These are phyloP conservation scores for Rubia balearica DNA, from an alignment of 305 asterid genomes.

Conservation along the genomic window DNA sequence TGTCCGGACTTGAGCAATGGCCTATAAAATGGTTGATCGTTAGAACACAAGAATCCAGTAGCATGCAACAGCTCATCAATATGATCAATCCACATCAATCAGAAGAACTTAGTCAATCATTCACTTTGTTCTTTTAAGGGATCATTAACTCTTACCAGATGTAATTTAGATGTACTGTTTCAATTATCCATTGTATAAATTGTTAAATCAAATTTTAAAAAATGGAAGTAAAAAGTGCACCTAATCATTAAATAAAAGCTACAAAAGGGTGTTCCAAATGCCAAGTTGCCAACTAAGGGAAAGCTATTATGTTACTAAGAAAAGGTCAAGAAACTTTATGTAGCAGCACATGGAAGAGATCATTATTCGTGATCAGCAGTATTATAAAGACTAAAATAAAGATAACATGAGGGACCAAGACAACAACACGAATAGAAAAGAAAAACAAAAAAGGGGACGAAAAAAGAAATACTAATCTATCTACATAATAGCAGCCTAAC, in stretches of 20 bases:
- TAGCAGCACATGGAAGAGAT: slow-evolving; percentile 24
- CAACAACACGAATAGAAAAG: slow-evolving; percentile 2
- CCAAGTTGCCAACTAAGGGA: slow-evolving; percentile 18
- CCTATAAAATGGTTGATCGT: slow-evolving; percentile 35
- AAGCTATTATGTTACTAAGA: neutral
- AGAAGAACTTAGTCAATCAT: neutral
- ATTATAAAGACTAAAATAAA: slow-evolving; percentile 2
- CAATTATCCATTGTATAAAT: neutral
- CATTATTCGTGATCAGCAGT: slow-evolving; percentile 20
- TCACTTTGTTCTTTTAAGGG: neutral
- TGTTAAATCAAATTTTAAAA: neutral
- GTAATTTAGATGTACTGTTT: neutral
- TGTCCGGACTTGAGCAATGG: slow-evolving; percentile 95
- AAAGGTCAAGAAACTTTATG: slow-evolving; percentile 28
- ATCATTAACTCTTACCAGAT: neutral
- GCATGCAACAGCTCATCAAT: neutral
- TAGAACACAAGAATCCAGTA: neutral
- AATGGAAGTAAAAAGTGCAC: slow-evolving; percentile 4
- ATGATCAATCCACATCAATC: neutral
- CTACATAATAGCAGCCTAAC: slow-evolving; percentile 29
- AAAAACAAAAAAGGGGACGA: neutral
- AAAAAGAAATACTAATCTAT: neutral
- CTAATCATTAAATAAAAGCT: slow-evolving; percentile 9
- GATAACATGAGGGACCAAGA: slow-evolving; percentile 19
- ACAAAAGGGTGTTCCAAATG: slow-evolving; percentile 9